phyloP scores from a whole-genome alignment of 176 grass and related monocot genomes.

The Thalia dealbata region DNA sequence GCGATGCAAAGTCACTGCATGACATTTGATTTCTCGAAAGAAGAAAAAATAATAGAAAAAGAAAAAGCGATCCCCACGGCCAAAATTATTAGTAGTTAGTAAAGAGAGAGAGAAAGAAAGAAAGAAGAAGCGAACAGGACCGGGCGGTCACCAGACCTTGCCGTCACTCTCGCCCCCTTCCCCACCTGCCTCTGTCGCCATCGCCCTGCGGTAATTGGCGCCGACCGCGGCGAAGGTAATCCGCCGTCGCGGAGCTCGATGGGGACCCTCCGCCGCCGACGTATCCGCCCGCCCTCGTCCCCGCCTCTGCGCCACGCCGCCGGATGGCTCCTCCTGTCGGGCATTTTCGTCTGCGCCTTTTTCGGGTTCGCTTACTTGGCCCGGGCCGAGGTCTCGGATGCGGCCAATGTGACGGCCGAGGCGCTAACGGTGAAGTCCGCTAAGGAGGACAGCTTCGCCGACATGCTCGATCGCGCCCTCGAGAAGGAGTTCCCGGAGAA shows the following conservation, averaged over 20 bases:
- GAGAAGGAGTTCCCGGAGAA: slow-evolving; percentile 97
- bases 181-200: not conserved
- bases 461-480: slow-evolving; percentile 97
- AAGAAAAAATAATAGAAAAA: not conserved
- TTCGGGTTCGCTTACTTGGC: not conserved
- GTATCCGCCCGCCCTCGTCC: not conserved
- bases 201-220: not conserved
- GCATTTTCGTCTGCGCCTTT: not conserved
- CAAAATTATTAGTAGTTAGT: not conserved
- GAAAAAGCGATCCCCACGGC: not conserved
- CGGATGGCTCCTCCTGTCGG: not conserved
- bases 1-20: no score
- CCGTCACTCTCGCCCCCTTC: not conserved
- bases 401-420: slow-evolving; percentile 3
- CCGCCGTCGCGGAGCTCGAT: not conserved
- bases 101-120: not conserved
- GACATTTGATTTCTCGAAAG: no score
- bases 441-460: slow-evolving; percentile 67
- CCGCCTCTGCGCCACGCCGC: not conserved
- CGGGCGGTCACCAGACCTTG: not conserved
- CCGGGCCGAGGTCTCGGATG: slow-evolving; percentile 1
- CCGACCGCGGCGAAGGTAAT: not conserved
- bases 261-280: not conserved
- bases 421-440: not conserved
- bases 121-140: not conserved